A percentile compares a stretch with the other conserved stretches of the same genome.
phyloP scores from a whole-genome alignment of 2,329 filamentous ascomycete genomes.

The Triangularia setosa region DNA sequence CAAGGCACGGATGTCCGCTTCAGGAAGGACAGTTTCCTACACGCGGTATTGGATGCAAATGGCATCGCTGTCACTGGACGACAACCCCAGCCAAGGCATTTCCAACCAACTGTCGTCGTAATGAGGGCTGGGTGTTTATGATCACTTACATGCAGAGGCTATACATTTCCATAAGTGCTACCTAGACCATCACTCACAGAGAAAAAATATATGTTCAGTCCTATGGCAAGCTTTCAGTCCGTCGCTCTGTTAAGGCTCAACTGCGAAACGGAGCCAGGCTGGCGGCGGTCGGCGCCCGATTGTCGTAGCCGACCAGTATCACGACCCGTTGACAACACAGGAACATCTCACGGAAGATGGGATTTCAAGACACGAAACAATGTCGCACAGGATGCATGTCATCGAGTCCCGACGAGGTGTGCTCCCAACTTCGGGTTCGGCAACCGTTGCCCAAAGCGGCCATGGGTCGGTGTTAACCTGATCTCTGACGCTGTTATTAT shows the following conservation, averaged over 20 bases:
- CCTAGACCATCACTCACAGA: too few relatives aligned
- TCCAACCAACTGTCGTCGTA: background rate
- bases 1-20: background rate
- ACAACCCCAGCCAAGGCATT: background rate
- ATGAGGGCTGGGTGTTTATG: background rate
- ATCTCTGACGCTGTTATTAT: background rate
- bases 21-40: background rate
- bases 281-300: background rate
- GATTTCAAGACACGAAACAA: background rate
- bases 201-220: background rate
- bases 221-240: background rate
- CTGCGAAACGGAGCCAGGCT: constrained; percentile 1
- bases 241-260: background rate
- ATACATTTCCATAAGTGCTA: too few relatives aligned
- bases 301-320: constrained; percentile 2
- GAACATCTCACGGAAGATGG: background rate
- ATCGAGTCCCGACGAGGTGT: background rate
- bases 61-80: background rate
- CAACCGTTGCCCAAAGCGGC: background rate
- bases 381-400: background rate
- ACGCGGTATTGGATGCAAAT: background rate
- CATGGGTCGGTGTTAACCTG: background rate
- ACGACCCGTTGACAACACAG: background rate
- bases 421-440: background rate
- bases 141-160: too few relatives aligned